These are phyloP conservation scores for Colletotrichum spinosum DNA, from an alignment of 2,329 filamentous ascomycete species.

Conservation along the genomic window DNA sequence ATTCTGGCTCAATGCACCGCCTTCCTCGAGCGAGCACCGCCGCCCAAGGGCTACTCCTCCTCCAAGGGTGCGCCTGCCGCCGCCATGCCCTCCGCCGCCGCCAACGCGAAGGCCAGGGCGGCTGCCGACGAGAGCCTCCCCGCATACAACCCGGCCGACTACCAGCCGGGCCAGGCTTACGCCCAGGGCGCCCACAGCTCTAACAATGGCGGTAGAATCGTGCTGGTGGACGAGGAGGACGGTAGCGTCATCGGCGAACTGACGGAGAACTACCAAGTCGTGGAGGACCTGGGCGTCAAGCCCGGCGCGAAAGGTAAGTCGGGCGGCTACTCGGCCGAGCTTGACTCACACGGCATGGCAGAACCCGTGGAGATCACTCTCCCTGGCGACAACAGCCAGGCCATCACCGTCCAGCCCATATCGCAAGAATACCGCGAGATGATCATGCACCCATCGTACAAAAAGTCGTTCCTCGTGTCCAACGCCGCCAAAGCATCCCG, in stretches of 20 bases:
- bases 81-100: conserved; percentile 36
- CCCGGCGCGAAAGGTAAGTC: conserved; percentile 98
- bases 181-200: conserved; percentile 70
- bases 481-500: conserved; percentile 90
- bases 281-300: conserved; percentile 80
- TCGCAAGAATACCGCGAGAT: conserved; percentile 79
- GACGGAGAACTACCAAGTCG: conserved; percentile 81
- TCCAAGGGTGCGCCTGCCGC: conserved; percentile 15
- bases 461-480: conserved; percentile 86
- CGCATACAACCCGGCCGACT: conserved; percentile 85
- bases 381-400: conserved; percentile 73
- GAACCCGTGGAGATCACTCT: conserved; percentile 86
- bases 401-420: conserved; percentile 74
- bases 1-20: conserved; percentile 98
- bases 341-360: conserved; percentile 45
- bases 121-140: conserved; percentile 59
- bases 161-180: conserved; percentile 83
- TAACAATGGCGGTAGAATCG: conserved; percentile 78
- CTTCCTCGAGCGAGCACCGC: conserved; percentile 86
- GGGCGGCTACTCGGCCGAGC: conserved; percentile 46
- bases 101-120: conserved; percentile 40
- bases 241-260: conserved; percentile 95
- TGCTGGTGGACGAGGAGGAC: conserved; percentile 94
- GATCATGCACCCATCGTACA: conserved; percentile 90
- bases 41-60: conserved; percentile 57